Conservation (phyloP, 2,329 filamentous ascomycete genomes). For the Calonectria pseudoturangicola region DNA sequence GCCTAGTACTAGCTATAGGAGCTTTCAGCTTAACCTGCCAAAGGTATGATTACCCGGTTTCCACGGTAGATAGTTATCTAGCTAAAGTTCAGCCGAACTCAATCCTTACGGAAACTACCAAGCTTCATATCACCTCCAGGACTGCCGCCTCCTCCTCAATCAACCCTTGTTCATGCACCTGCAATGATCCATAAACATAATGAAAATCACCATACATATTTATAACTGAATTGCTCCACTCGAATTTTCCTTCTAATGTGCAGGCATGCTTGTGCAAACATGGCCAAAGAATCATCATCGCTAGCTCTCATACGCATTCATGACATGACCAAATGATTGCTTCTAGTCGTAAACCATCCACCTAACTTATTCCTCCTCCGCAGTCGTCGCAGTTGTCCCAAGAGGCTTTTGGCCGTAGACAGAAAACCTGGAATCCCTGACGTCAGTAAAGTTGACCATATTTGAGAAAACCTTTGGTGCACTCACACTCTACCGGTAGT, state of each 20-base stretch:
- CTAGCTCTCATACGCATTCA: not conserved
- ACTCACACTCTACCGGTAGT: conserved; percentile 47
- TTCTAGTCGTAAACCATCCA: no score
- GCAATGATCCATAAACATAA: not conserved
- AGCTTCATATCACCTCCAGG: no score
- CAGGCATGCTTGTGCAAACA: not conserved
- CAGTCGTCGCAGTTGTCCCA: not conserved
- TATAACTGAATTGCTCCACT: not conserved
- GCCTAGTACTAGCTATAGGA: no score
- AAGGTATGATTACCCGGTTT: no score
- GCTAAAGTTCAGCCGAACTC: no score
- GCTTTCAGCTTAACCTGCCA: no score
- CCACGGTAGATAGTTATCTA: no score
- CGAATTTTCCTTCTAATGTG: not conserved
- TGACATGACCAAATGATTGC: not conserved
- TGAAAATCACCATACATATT: not conserved
- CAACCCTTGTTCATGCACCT: not conserved
- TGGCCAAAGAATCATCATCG: not conserved
- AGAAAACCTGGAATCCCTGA: not conserved
- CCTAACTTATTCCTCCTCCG: not conserved
- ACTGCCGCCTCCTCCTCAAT: not conserved
- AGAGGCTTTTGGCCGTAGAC: conserved; percentile 12
- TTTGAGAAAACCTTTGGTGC: not conserved
- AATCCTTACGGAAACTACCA: no score
- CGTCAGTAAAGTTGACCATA: not conserved